Conservation (phyloP, 1,139 yeast genomes). For the Yueomyces sp. region DNA sequence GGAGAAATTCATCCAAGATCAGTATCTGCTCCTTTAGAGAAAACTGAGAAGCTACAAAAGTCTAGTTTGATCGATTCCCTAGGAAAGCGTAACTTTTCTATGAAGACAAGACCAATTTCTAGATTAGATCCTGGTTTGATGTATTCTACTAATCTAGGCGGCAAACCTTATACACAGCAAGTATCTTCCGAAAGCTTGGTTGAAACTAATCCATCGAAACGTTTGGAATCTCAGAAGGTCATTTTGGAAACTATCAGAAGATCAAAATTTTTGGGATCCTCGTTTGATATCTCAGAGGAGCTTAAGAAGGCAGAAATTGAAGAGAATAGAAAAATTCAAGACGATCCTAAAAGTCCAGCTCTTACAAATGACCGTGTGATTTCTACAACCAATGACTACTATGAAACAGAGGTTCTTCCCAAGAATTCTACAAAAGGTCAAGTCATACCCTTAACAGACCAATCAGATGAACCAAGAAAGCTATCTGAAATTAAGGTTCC, state of each 20-base stretch:
- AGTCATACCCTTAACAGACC: constrained; percentile 14
- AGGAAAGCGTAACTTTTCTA: constrained; percentile 28
- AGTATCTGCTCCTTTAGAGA: constrained; percentile 25
- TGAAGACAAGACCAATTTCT: constrained; percentile 49
- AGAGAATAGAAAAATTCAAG: constrained; percentile 2
- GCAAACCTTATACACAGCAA: background rate
- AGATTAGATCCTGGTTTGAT: constrained; percentile 48
- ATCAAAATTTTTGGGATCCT: constrained; percentile 31
- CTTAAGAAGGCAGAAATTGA: constrained; percentile 32
- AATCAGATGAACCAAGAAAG: constrained; percentile 26
- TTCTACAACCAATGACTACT: constrained; percentile 4
- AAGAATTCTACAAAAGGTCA: constrained; percentile 14
- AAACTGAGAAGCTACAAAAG: constrained; percentile 7
- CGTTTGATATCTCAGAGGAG: constrained; percentile 33
- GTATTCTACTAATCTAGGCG: constrained; percentile 1
- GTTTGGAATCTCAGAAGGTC: constrained; percentile 9
- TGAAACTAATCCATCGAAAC: background rate
- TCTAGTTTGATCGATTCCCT: constrained; percentile 3
- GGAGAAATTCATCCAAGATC: constrained; percentile 17
- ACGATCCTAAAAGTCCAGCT: constrained; percentile 8
- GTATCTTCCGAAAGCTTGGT: background rate
- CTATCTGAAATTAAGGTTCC: constrained; percentile 57
- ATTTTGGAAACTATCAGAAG: constrained; percentile 29
- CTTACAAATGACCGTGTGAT: background rate
- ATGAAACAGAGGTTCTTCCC: constrained; percentile 12